Conservation (phyloP, 1,284 basidiomycete species). For the Uromyces viciae-fabae region DNA sequence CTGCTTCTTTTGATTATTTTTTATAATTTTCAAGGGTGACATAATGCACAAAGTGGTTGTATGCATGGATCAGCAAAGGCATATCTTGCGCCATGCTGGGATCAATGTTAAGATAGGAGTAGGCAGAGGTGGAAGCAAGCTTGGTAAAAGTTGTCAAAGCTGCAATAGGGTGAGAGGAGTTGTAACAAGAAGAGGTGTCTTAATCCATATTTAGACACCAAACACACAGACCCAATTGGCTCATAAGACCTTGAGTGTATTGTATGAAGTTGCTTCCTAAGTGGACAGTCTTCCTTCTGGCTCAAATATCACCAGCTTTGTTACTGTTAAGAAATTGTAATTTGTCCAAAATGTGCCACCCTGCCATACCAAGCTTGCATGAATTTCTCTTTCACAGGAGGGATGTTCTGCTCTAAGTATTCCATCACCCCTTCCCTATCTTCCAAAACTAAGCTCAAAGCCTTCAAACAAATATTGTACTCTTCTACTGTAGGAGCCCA, state of each 20-base stretch:
- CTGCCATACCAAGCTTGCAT: too few relatives aligned
- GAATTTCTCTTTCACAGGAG: too few relatives aligned
- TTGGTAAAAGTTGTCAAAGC: not conserved
- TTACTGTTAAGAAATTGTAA: too few relatives aligned
- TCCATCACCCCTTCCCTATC: too few relatives aligned
- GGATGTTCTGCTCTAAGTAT: too few relatives aligned
- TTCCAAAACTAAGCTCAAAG: too few relatives aligned
- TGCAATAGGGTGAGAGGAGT: not conserved
- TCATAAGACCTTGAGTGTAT: constrained; percentile 7
- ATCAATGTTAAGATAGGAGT: constrained; percentile 15
- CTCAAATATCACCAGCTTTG: too few relatives aligned
- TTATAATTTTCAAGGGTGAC: not conserved
- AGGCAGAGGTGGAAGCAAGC: not conserved
- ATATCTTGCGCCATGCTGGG: not conserved
- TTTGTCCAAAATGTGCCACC: too few relatives aligned
- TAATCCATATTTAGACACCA: constrained; percentile 16
- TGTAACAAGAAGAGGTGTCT: not conserved
- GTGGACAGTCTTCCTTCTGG: not conserved
- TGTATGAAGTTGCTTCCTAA: not conserved
- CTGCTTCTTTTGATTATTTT: not conserved
- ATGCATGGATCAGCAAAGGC: constrained; percentile 14
- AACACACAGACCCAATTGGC: not conserved
- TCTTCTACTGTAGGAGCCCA: too few relatives aligned
- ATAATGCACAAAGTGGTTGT: constrained; percentile 29
- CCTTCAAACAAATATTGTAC: too few relatives aligned